Base-by-base conservation (phyloP, 2,329 filamentous ascomycete genomes). In the Fusarium duplospermum region DNA sequence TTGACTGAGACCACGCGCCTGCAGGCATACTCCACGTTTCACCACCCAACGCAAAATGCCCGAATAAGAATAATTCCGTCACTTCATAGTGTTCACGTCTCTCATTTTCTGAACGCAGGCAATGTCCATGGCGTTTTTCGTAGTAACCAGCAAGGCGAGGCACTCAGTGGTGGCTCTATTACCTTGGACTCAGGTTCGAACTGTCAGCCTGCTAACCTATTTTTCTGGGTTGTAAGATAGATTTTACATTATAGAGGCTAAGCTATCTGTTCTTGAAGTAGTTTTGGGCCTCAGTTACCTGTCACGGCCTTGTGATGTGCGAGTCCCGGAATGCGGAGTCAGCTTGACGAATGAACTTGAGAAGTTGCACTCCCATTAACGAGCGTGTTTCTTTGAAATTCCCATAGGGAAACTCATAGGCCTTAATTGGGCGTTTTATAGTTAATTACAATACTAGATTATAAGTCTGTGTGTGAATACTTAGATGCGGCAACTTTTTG, bases 171-270 rank as follows among this genome's bases (percentile, higher is more conserved):
- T 0, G 5, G 4, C 18, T n/a, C 18, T 10, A n/a, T n/a, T 4
- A 1, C 36, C 9, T 38, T n/a, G 5, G 8, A n/a, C 18, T n/a
- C 4, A 18, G n/a, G 36, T n/a, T 8, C 36, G 2, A 11, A n/a
- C 18, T n/a, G 36, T 7, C 4, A 40, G 9, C 2, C 14, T 36
- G 6, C 6, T 16, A 36, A 18, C 6, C 35, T 11, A 36, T 6
- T 4, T 18, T 36, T 36, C 1, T 18, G 14, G 2, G 4, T 14
- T 14, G 5, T 4, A 35, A 38, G 4, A 38, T 38, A 4, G 2
- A 0, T 11, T 10, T 10, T 4, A 1, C 2, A 40, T 6, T 40
- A 11, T n/a, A n/a, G 4, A n/a, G n/a, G 9, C 36, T 1, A n/a
- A 11, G 4, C 8, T 2, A n/a, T 1, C 9, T 5, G 4, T 10